Percentiles rank a stretch among this genome's conserved stretches.
These are phyloP conservation scores for Moringa oleifera DNA, from an alignment of 345 rosid genomes.

Conservation along the genomic window DNA sequence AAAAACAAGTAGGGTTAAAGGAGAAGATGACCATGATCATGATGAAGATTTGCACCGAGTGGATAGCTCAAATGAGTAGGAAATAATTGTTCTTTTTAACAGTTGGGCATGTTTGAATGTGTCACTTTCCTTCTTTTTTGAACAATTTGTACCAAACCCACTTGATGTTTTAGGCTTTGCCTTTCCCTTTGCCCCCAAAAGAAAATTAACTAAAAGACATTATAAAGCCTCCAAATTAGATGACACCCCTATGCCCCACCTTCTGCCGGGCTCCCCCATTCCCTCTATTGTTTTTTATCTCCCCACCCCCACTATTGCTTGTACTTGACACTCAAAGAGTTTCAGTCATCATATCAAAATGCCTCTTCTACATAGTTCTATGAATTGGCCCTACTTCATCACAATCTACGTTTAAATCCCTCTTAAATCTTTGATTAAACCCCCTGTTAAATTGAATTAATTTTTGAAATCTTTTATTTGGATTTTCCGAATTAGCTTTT, in stretches of 20 bases:
- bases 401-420: background rate
- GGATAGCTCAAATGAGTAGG: constrained; percentile 38
- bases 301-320: background rate
- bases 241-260: constrained; percentile 29
- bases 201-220: constrained; percentile 14
- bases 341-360: constrained; percentile 12
- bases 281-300: constrained; percentile 1
- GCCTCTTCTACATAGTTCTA: background rate
- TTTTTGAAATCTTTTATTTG: too few relatives aligned
- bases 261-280: background rate
- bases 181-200: constrained; percentile 20
- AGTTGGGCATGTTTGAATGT: constrained; percentile 14
- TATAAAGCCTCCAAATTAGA: constrained; percentile 28
- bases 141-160: constrained; percentile 15
- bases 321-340: constrained; percentile 5
- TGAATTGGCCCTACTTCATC: constrained; percentile 1
- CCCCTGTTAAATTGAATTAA: too few relatives aligned
- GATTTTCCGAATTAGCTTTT: too few relatives aligned
- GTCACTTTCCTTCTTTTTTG: background rate
- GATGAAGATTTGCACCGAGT: constrained; percentile 19
- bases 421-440: too few relatives aligned
- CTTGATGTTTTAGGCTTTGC: constrained; percentile 12
- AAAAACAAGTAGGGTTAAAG: constrained; percentile 19
- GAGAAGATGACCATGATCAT: constrained; percentile 28
- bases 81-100: constrained; percentile 32